Base-by-base conservation (phyloP, 164 flowering plant species). In the Malania oleifera region DNA sequence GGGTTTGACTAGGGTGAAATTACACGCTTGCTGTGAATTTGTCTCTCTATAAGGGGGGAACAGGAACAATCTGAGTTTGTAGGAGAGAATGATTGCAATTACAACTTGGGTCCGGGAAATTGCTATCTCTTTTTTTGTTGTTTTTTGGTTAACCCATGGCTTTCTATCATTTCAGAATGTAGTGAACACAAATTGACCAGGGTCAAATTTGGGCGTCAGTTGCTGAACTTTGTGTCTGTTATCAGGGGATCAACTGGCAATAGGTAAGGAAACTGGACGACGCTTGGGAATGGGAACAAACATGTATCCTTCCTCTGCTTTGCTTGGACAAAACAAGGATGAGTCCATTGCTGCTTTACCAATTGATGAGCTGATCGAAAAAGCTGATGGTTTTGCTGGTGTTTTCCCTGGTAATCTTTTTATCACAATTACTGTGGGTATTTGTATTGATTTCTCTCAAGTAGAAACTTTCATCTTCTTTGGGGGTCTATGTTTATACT, bases 331-430 rank as follows among this genome's bases (percentile, higher is more conserved):
- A 67, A 49, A 81, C 68, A 84, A 86, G 75, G 91, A 85, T 72
- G 87, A 84, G 60, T 77, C 92, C 0, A 77, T 82, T 69, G 81
- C 74, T 63, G 80, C 92, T 46, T 71, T 90, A 52, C 95, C 95
- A 1, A 60, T 90, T 64, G 97, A 90, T 67, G 97, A 90, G 50
- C 75, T 90, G 63, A 87, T 90, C 52, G 95, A 90, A 64, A 87
- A 90, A 63, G 97, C 97, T 41, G 97, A 90, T 76, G 97, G 97
- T 20, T 89, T 90, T 73, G 97, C 97, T 57, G 95, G 92, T 24
- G 92, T 90, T 37, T 90, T 87, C 64, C 97, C 95, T 46, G 96
- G 96, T 89, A 75, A n/a, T 28, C 19, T 34, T 48, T 27, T 50
- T 55, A 6, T 47, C 23, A 47, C 12, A 2, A 20, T 47, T 2